A percentile compares a stretch with the other conserved stretches of the same genome.
Conservation (phyloP, 2,329 filamentous ascomycete genomes). For the Phialocephala sp. region DNA sequence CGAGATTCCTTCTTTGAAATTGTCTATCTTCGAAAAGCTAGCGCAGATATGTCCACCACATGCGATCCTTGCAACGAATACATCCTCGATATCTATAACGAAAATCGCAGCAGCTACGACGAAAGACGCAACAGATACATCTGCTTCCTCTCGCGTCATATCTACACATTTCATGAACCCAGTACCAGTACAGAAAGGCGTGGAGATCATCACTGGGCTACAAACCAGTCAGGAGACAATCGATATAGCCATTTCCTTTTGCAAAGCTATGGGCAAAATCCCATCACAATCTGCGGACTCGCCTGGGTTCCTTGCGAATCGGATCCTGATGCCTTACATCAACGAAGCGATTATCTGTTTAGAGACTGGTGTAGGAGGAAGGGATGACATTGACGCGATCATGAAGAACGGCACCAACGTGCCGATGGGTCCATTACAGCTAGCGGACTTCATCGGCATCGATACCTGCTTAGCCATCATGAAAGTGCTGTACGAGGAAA, state of each 20-base stretch:
- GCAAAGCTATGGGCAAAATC: slow-evolving; percentile 91
- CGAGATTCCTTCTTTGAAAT: slow-evolving; percentile 87
- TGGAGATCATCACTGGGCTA: slow-evolving; percentile 94
- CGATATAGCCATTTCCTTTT: slow-evolving; percentile 82
- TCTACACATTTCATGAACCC: slow-evolving; percentile 99
- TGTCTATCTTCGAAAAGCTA: slow-evolving; percentile 82
- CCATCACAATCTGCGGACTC: slow-evolving; percentile 86
- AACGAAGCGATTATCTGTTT: slow-evolving; percentile 97
- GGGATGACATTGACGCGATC: slow-evolving; percentile 93
- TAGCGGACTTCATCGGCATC: slow-evolving; percentile 96
- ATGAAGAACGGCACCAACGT: slow-evolving; percentile 99
- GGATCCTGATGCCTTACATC: slow-evolving; percentile 99
- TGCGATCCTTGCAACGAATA: slow-evolving; percentile 94
- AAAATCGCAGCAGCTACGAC: slow-evolving; percentile 89
- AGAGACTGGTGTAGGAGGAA: slow-evolving; percentile 86
- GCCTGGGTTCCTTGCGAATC: slow-evolving; percentile 93
- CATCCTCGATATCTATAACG: slow-evolving; percentile 97
- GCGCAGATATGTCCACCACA: slow-evolving; percentile 83
- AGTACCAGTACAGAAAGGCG: slow-evolving; percentile 93
- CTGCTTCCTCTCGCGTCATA: slow-evolving; percentile 84
- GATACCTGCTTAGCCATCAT: slow-evolving; percentile 98
- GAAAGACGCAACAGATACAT: slow-evolving; percentile 77
- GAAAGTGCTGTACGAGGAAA: slow-evolving; percentile 90
- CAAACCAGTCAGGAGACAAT: slow-evolving; percentile 87
- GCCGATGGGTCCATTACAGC: slow-evolving; percentile 91